Evolutionary conservation across 2,329 filamentous ascomycete species (phyloP).

Genomic region (Fusarium abutilonis): DNA sequence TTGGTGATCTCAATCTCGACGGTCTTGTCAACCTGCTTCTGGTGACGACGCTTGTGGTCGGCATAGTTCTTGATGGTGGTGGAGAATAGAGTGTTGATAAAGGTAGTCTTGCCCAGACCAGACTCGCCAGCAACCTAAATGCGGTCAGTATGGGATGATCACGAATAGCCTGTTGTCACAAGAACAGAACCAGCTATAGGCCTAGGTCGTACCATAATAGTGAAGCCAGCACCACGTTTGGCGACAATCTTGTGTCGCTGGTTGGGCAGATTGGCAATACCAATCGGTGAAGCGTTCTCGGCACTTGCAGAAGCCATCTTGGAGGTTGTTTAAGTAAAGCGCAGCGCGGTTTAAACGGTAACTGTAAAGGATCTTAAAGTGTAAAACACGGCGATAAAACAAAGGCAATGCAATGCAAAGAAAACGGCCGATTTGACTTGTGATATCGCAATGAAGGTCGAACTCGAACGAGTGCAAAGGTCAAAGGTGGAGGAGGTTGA

Average conservation of each 20-base stretch:
- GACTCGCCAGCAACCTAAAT: conserved; percentile 95
- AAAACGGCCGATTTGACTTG: conserved; percentile 32
- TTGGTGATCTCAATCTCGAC: conserved; percentile 99
- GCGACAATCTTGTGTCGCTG: conserved; percentile 80
- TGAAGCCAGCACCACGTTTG: conserved; percentile 95
- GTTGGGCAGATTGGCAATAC: conserved; percentile 78
- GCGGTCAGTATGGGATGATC: conserved; percentile 19
- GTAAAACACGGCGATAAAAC: conserved; percentile 32
- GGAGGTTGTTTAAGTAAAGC: conserved; percentile 22
- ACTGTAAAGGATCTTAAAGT: conserved; percentile 11
- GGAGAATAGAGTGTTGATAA: conserved; percentile 99
- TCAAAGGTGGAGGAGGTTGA: conserved; percentile 37
- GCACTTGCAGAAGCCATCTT: conserved; percentile 66
- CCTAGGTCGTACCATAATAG: conserved; percentile 83
- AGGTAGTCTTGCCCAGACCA: conserved; percentile 98
- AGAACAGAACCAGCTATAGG: not conserved
- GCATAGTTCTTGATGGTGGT: conserved; percentile 99
- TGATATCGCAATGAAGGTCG: conserved; percentile 40
- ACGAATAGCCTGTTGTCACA: not conserved
- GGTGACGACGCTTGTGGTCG: conserved; percentile 98
- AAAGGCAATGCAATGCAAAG: conserved; percentile 31
- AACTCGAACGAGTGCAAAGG: conserved; percentile 43
- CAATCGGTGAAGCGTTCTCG: conserved; percentile 74
- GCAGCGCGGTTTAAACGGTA: conserved; percentile 17
- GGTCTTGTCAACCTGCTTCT: conserved; percentile 99